A percentile compares a stretch with the other conserved stretches of the same genome.
Evolutionary conservation across 2,329 filamentous ascomycete genomes (phyloP).

Genomic region (Venturia pyrina): DNA sequence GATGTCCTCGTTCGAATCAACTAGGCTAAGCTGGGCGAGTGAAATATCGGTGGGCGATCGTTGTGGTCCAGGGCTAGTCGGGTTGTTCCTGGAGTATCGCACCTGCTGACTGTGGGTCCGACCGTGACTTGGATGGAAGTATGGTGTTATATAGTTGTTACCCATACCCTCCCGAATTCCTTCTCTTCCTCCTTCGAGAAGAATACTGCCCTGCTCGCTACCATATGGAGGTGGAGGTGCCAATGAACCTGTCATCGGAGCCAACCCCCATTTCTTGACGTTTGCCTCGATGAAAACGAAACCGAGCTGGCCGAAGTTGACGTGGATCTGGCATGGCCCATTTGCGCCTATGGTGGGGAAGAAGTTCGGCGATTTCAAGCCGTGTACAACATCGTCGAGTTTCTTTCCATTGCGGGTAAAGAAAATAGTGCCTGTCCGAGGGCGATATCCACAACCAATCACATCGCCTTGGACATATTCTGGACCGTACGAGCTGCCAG

Average conservation of each 20-base stretch:
- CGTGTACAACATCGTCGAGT: conserved; percentile 86
- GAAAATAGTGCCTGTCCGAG: conserved; percentile 88
- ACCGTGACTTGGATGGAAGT: conserved; percentile 43
- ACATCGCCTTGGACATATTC: conserved; percentile 88
- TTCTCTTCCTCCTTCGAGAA: conserved; percentile 69
- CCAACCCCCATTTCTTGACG: conserved; percentile 98
- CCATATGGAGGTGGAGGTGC: conserved; percentile 94
- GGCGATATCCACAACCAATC: conserved; percentile 88
- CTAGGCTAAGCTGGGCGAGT: conserved; percentile 70
- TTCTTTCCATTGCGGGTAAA: conserved; percentile 98
- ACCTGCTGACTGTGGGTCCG: conserved; percentile 71
- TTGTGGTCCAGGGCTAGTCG: conserved; percentile 79
- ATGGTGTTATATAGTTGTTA: conserved; percentile 24
- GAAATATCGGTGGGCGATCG: conserved; percentile 94
- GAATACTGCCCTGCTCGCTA: conserved; percentile 90
- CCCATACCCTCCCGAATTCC: conserved; percentile 43
- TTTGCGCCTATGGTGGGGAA: conserved; percentile 97
- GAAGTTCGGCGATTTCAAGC: conserved; percentile 89
- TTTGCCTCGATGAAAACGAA: conserved; percentile 99
- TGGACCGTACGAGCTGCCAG: conserved; percentile 68
- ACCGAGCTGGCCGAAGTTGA: conserved; percentile 95
- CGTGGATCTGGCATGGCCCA: conserved; percentile 83
- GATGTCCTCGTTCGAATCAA: conserved; percentile 53
- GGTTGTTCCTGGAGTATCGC: conserved; percentile 45
- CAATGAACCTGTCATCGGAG: conserved; percentile 88